Evolutionary conservation across 2,329 filamentous ascomycete species (phyloP), one percentile per base, ranked within the genome.

Genomic region (Fusarium denticulatum): DNA sequence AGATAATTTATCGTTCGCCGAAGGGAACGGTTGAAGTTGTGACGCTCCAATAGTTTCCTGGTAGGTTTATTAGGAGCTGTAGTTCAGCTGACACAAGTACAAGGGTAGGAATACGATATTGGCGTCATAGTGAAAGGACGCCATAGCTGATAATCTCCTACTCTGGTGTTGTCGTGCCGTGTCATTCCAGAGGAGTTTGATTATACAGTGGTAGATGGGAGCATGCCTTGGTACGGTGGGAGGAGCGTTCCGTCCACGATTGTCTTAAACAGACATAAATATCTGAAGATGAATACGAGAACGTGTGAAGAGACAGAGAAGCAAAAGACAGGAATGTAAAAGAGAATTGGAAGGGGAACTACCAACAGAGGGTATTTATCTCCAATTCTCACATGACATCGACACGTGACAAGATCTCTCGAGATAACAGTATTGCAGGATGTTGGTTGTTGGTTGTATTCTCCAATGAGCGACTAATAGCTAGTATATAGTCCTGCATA

Each of bases 381-480:
- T 61, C 24, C 15, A 36, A n/a, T 45, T 52, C 28, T 26, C 55
- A 49, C 53, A 49, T 63, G 53, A 60, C 36, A 46, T 12, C 22
- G 32, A 30, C 46, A 69, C 65, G 59, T 47, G 62, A 64, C 36
- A 42, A 40, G 37, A 34, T 46, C n/a, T 32, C 56, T 43, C 39
- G 39, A 24, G 46, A n/a, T 16, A 64, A 64, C 30, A 56, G 24
- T 24, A 49, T 66, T 43, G 60, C 61, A 56, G n/a, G 36, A 64
- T 67, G 36, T 57, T 32, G 32, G 30, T 47, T 67, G 40, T 60
- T 32, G 32, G 30, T 55, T 60, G 30, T 43, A 68, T 72, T 63
- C 46, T 39, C 32, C 39, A 74, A 74, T n/a, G 63, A 65, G 49
- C 34, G 64, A 37, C 63, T 58, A 55, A 30, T 58, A 65, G 42